Evolutionary conservation across 148 eudicot genomes (phyloP).

Genomic region (Pharnaceum exiguum): DNA sequence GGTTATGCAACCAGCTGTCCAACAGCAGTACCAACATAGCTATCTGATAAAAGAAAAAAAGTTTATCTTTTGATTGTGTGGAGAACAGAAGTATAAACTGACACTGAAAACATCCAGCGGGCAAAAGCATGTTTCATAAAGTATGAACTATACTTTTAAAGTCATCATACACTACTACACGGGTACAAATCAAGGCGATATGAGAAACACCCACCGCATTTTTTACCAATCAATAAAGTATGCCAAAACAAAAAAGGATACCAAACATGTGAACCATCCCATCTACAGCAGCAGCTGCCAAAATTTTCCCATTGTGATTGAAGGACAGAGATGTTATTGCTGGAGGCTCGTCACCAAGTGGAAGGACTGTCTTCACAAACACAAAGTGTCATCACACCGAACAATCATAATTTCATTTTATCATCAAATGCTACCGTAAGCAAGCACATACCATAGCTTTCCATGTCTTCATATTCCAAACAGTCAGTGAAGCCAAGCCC

Average conservation of each 20-base stretch:
- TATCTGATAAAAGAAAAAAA: too few relatives aligned
- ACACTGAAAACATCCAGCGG: too few relatives aligned
- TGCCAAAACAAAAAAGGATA: conserved; percentile 65
- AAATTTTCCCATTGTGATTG: conserved; percentile 95
- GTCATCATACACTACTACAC: too few relatives aligned
- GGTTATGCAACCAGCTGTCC: too few relatives aligned
- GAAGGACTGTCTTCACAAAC: conserved; percentile 92
- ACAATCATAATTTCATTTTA: conserved; percentile 9
- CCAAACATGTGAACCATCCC: conserved; percentile 99
- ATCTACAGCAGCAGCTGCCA: conserved; percentile 97
- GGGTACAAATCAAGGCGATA: not conserved
- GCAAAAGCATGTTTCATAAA: too few relatives aligned
- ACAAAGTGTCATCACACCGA: conserved; percentile 27
- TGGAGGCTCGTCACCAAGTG: conserved; percentile 98
- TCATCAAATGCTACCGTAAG: conserved; percentile 13
- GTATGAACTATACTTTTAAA: too few relatives aligned
- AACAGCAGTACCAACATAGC: too few relatives aligned
- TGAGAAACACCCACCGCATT: not conserved
- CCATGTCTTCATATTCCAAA: conserved; percentile 99
- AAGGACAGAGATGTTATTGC: conserved; percentile 89
- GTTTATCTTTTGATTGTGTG: too few relatives aligned
- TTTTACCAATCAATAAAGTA: not conserved
- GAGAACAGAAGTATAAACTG: too few relatives aligned
- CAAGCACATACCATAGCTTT: conserved; percentile 75
- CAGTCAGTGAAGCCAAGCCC: conserved; percentile 80